Percentiles rank a stretch among this genome's conserved stretches.
Conservation (phyloP, 2,329 filamentous ascomycete genomes). For the Elsinoe fawcettii region DNA sequence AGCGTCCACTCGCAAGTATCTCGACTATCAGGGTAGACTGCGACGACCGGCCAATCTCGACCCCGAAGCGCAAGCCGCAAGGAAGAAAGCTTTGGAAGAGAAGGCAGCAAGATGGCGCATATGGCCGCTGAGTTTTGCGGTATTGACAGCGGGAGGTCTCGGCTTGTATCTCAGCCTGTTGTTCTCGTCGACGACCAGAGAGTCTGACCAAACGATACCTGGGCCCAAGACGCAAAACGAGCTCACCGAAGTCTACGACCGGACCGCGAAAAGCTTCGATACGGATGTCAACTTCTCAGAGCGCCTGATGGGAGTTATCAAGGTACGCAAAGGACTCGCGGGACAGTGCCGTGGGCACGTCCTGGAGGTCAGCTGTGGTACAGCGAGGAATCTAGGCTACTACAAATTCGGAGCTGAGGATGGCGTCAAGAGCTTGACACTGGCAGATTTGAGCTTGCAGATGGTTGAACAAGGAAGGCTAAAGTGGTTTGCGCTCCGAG, state of each 20-base stretch:
- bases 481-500: conserved; percentile 40
- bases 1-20: background rate
- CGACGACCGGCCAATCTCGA: background rate
- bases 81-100: conserved; percentile 4
- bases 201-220: conserved; percentile 21
- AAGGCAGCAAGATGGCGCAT: conserved; percentile 10
- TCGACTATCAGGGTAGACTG: background rate
- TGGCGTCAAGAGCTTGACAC: conserved; percentile 36
- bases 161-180: conserved; percentile 36
- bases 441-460: conserved; percentile 40
- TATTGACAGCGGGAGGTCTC: conserved; percentile 32
- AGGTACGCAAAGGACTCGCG: conserved; percentile 35
- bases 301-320: conserved; percentile 34
- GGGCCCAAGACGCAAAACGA: conserved; percentile 29
- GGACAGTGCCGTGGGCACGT: conserved; percentile 39
- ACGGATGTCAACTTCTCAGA: conserved; percentile 40
- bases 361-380: conserved; percentile 43
- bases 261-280: conserved; percentile 39
- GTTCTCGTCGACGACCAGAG: conserved; percentile 26
- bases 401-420: conserved; percentile 28
- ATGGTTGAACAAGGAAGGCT: conserved; percentile 43
- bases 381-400: conserved; percentile 41
- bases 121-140: conserved; percentile 14
- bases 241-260: conserved; percentile 40
- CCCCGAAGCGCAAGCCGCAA: background rate